Percentiles rank a stretch among this genome's conserved stretches.
phyloP scores from a whole-genome alignment of 805 yeast species.

The Ogataea henricii region DNA sequence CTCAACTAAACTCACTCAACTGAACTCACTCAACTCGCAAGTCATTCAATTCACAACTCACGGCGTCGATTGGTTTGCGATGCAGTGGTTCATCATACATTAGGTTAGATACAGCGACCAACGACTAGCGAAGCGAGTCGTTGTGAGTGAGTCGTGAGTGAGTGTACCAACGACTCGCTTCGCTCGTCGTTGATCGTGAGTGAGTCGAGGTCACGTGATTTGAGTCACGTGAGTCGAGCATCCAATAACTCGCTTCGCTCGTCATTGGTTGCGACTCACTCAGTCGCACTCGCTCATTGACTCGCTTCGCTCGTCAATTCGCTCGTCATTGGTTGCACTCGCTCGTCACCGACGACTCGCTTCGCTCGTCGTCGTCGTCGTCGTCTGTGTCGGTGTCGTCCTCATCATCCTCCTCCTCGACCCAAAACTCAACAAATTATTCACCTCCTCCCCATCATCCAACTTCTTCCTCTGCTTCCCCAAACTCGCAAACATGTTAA shows the following conservation, averaged over 20 bases:
- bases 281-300: neutral
- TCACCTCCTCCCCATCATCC: conserved; percentile 30
- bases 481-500: conserved; percentile 27
- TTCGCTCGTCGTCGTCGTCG: neutral
- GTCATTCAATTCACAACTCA: too few relatives aligned
- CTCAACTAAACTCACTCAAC: too few relatives aligned
- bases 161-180: neutral
- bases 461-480: conserved; percentile 34
- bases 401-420: conserved; percentile 25
- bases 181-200: neutral
- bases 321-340: neutral
- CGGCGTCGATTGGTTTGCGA: too few relatives aligned
- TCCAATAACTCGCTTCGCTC: too few relatives aligned
- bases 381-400: too few relatives aligned
- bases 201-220: too few relatives aligned
- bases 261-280: too few relatives aligned
- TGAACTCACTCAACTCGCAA: too few relatives aligned
- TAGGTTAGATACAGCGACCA: neutral
- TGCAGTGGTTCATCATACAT: neutral
- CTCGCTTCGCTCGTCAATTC: neutral
- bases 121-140: neutral
- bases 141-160: neutral
- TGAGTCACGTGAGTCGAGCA: too few relatives aligned
- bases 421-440: conserved; percentile 29
- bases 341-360: neutral